A percentile compares a stretch with the other conserved stretches of the same genome.
Evolutionary conservation across 73 alveolate genomes (phyloP).

Genomic region (Tetrahymena thermophila): DNA sequence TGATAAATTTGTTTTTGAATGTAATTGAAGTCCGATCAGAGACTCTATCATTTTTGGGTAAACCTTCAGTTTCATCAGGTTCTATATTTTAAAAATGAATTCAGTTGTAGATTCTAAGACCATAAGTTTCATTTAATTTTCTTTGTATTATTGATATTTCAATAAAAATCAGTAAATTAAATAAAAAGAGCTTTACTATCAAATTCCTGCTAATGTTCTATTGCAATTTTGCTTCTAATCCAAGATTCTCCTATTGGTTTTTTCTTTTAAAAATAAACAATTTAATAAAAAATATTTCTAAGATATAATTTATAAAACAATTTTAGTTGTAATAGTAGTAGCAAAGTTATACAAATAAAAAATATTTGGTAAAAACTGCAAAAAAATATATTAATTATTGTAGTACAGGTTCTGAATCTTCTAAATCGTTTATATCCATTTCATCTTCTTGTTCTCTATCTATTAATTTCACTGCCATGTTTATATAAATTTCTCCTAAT

Average conservation of each 20-base stretch:
- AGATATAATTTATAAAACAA: not conserved
- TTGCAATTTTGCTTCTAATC: not conserved
- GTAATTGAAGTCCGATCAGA: not conserved
- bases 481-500: not conserved
- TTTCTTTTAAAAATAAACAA: not conserved
- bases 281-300: not conserved
- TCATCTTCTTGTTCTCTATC: not conserved
- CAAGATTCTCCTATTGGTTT: not conserved
- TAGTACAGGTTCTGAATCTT: not conserved
- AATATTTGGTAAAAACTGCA: not conserved
- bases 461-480: not conserved
- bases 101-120: not conserved
- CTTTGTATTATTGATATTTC: not conserved
- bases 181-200: not conserved
- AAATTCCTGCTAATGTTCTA: not conserved
- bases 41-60: not conserved
- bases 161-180: not conserved
- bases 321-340: too few species aligned
- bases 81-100: not conserved
- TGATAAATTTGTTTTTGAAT: not conserved
- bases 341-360: too few species aligned
- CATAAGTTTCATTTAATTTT: not conserved
- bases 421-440: not conserved
- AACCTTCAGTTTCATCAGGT: not conserved
- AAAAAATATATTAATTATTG: not conserved